Percentiles rank a stretch among this genome's conserved stretches.
These are phyloP conservation scores for Nectriaceae sp. DNA, from an alignment of 2,329 filamentous ascomycete species.

Conservation along the genomic window DNA sequence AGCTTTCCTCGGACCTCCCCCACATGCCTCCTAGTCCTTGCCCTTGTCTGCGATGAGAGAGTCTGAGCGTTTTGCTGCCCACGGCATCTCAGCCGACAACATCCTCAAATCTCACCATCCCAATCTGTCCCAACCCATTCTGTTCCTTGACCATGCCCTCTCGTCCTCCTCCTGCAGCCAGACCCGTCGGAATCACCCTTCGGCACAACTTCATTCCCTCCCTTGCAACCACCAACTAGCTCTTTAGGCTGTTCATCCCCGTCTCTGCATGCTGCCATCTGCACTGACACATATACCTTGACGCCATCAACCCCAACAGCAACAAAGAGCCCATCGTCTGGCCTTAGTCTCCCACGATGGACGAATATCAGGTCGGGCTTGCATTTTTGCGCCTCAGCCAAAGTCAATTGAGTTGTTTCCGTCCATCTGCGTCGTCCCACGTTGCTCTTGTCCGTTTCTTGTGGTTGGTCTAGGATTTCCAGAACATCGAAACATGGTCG, in stretches of 20 bases:
- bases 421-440: neutral
- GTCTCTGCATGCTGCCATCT: neutral
- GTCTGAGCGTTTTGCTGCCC: neutral
- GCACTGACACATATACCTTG: neutral
- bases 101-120: neutral
- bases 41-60: neutral
- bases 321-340: neutral
- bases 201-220: neutral
- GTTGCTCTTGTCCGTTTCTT: neutral
- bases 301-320: neutral
- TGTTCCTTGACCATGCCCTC: neutral
- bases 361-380: neutral
- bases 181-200: neutral
- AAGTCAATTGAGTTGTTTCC: neutral
- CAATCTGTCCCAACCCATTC: neutral
- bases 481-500: neutral
- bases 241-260: neutral
- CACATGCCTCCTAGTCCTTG: neutral
- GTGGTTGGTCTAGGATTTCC: neutral
- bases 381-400: neutral
- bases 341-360: neutral
- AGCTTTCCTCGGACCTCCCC: neutral
- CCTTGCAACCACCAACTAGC: neutral
- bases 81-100: neutral
- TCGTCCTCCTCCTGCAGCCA: neutral